Conservation (phyloP, 148 eudicot genomes). For the Heliamphora exappendiculata region DNA sequence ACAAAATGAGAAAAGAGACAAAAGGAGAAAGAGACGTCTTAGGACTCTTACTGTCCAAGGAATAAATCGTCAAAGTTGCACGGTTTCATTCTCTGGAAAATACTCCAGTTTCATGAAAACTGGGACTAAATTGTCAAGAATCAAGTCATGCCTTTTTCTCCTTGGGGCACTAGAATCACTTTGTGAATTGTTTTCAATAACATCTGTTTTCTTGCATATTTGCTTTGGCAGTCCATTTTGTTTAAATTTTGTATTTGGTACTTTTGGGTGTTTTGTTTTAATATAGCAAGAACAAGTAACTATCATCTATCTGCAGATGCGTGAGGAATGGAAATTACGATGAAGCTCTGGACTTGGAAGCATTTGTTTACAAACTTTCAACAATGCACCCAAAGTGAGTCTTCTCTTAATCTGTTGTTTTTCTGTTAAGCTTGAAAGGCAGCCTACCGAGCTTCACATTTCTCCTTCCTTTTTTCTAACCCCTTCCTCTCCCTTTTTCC, state of each 20-base stretch:
- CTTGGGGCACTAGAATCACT: neutral
- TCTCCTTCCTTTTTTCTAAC: constrained; percentile 1
- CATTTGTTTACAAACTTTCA: constrained; percentile 81
- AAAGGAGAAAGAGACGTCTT: neutral
- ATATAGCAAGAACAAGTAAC: neutral
- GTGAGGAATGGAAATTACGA: constrained; percentile 97
- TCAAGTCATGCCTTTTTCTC: neutral
- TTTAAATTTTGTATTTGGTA: neutral
- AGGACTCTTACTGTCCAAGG: neutral
- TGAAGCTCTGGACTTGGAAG: constrained; percentile 95
- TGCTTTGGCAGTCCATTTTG: neutral
- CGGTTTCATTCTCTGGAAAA: neutral
- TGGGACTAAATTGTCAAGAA: neutral
- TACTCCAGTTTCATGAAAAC: neutral
- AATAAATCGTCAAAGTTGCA: neutral
- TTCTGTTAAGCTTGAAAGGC: constrained; percentile 4
- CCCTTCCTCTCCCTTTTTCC: constrained; percentile 2
- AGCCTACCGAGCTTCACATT: neutral
- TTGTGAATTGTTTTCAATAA: neutral
- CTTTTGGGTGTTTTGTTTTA: neutral
- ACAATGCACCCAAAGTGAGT: constrained; percentile 98
- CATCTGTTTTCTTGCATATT: neutral
- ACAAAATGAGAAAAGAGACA: neutral
- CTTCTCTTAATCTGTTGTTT: constrained; percentile 13
- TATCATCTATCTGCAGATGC: constrained; percentile 44